Base-by-base conservation (phyloP, 495 filamentous ascomycete species). In the Tuber indicum region DNA sequence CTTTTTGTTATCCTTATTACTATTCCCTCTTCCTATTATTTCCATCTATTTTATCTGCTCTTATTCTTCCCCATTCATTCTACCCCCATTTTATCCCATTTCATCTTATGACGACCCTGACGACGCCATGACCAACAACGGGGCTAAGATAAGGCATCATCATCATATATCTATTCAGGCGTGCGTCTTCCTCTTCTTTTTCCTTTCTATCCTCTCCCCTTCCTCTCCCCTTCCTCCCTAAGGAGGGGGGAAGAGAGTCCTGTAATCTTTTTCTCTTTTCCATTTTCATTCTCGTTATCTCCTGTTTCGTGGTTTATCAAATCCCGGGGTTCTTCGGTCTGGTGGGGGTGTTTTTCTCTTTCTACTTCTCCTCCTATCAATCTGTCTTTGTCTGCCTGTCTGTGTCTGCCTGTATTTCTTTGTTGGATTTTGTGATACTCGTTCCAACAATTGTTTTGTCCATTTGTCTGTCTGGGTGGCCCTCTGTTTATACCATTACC, bases 341-440 rank as follows among this genome's bases (percentile, higher is more conserved):
- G 77, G 78, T 79, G 74, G 78, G 78, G 78, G 77, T 80, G 78
- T 80, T 80, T 76, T 76, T 74, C 69, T 71, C 26, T 80, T 73
- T 66, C 39, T 41, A 2, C 71, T 73, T 76, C 46, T 78, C 73
- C 75, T 80, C 73, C 75, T 80, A 43, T 72, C 75, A 36, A 58
- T 75, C 74, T 70, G 32, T 69, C 71, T 71, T 73, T 73, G 77
- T 72, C 75, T 76, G 66, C 79, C 73, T 52, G 71, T 80, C 73
- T 52, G 73, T 62, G 42, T 79, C 32, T 80, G 78, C 72, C 47
- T 52, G 49, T 52, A n/a, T 52, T 10, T 8, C 49, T n/a, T n/a
- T 58, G 23, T n/a, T 62, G 49, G 49, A 12, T n/a, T 21, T n/a
- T n/a, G 49, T 52, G 49, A n/a, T 52, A n/a, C 49, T n/a, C 17